Base-by-base conservation (phyloP, 108 stramenopile species). In the Nitzschia inconspicua region DNA sequence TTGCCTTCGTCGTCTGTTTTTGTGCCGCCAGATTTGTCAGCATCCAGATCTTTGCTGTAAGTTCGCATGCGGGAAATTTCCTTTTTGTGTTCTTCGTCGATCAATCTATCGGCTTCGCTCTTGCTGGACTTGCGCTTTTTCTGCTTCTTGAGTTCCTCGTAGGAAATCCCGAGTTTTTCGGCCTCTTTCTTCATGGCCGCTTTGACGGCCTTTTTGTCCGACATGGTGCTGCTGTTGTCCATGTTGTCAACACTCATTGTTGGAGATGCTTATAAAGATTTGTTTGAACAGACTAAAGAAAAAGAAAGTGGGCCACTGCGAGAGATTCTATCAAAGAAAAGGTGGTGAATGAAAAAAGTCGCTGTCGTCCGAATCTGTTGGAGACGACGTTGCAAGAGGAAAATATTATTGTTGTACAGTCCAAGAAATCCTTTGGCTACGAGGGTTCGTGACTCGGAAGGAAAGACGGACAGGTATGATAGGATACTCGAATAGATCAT, bases 41-140 rank as follows among this genome's bases (percentile, higher is more conserved):
- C 41, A 16, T 44, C 66, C 42, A 80, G 58, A 20, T 87, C 91
- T 35, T 80, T 77, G 20, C 86, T 88, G 55, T 78, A 89, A n/a
- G 71, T 57, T 44, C 92, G 58, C 84, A 93, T 72, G 16, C 92
- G 88, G 29, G 88, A 86, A 53, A 78, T 78, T 60, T 89, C 86
- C 7, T 70, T 47, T 44, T 78, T 46, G 54, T 88, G 83, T 28
- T 81, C 84, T n/a, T 56, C 63, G 26, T 66, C 54, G 14, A 74
- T 71, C 36, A 79, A 60, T 13, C 64, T 44, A 3, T 76, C 82
- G 43, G 77, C 78, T 49, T 89, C 86, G 2, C 65, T 67, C 55
- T 73, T 78, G 20, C 77, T 83, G 37, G 14, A 14, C 19, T 69
- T 40, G 41, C 61, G 29, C 49, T 79, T 81, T 32, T 70, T 71